phyloP scores from a whole-genome alignment of 495 filamentous ascomycete species.

The Extremus antarcticus region DNA sequence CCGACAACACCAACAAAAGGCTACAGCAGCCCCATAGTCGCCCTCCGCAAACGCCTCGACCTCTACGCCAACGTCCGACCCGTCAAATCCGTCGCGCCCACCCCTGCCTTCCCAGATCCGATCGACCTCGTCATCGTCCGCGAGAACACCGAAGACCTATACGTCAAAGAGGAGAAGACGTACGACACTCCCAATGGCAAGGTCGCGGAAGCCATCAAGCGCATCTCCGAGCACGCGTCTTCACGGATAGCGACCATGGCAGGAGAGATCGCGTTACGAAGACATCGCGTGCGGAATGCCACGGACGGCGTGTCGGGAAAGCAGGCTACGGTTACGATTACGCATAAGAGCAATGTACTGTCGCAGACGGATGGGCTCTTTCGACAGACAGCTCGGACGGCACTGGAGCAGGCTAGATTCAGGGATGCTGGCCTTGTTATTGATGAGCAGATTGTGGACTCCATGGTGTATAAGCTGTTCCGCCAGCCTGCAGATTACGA shows the following conservation, averaged over 20 bases:
- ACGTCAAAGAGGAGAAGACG: slow-evolving; percentile 94
- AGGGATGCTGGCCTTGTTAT: slow-evolving; percentile 52
- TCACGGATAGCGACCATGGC: slow-evolving; percentile 82
- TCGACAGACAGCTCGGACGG: slow-evolving; percentile 61
- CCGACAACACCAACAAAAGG: slow-evolving; percentile 79
- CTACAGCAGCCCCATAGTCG: slow-evolving; percentile 96
- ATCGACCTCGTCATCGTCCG: slow-evolving; percentile 97
- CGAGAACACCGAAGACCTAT: slow-evolving; percentile 97
- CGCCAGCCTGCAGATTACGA: slow-evolving; percentile 88
- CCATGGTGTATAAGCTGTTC: slow-evolving; percentile 99
- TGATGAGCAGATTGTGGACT: slow-evolving; percentile 98
- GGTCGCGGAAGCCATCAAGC: slow-evolving; percentile 94
- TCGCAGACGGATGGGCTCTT: slow-evolving; percentile 95
- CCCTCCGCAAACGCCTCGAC: slow-evolving; percentile 85
- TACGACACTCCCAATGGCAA: slow-evolving; percentile 58
- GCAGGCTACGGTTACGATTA: slow-evolving; percentile 79
- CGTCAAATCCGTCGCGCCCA: slow-evolving; percentile 69
- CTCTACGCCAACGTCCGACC: slow-evolving; percentile 97
- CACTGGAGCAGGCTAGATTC: slow-evolving; percentile 46
- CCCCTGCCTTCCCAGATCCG: slow-evolving; percentile 18
- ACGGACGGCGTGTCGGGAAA: slow-evolving; percentile 44
- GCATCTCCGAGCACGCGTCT: slow-evolving; percentile 76
- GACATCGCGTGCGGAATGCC: slow-evolving; percentile 63
- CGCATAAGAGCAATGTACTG: slow-evolving; percentile 96
- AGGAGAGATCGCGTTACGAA: slow-evolving; percentile 80